Evolutionary conservation across 805 yeast species (phyloP).

Genomic region (Scheffersomyces coipomensis): DNA sequence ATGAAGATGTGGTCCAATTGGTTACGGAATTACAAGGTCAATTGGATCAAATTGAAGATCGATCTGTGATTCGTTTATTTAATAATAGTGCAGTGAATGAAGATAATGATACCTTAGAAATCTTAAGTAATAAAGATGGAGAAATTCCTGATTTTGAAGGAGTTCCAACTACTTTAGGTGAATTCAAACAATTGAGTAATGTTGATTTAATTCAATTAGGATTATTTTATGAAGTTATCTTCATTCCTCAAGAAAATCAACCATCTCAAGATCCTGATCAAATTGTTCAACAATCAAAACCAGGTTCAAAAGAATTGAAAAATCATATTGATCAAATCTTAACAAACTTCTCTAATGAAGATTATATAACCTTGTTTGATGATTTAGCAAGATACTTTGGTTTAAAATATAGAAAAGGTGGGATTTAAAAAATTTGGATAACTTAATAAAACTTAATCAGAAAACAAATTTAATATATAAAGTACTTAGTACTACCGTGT

Average conservation of each 20-base stretch:
- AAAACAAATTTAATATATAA: too few species aligned
- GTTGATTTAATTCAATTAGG: constrained; percentile 52
- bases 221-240: constrained; percentile 73
- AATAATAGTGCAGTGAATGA: constrained; percentile 51
- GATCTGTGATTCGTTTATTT: constrained; percentile 67
- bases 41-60: constrained; percentile 72
- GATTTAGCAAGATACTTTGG: constrained; percentile 72
- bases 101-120: constrained; percentile 46
- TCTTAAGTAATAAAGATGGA: constrained; percentile 79
- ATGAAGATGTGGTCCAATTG: constrained; percentile 81
- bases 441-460: too few species aligned
- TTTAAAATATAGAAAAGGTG: constrained; percentile 47
- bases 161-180: constrained; percentile 60
- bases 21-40: constrained; percentile 92
- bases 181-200: constrained; percentile 48
- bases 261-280: neutral
- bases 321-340: neutral
- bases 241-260: constrained; percentile 53
- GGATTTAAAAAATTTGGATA: neutral
- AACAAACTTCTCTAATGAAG: constrained; percentile 19
- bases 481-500: too few species aligned
- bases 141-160: constrained; percentile 51
- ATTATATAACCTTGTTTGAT: constrained; percentile 55
- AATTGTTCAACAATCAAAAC: neutral
- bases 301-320: constrained; percentile 1